Evolutionary conservation across 2,329 filamentous ascomycete genomes (phyloP).

Genomic region (Cladosporium halotolerans): DNA sequence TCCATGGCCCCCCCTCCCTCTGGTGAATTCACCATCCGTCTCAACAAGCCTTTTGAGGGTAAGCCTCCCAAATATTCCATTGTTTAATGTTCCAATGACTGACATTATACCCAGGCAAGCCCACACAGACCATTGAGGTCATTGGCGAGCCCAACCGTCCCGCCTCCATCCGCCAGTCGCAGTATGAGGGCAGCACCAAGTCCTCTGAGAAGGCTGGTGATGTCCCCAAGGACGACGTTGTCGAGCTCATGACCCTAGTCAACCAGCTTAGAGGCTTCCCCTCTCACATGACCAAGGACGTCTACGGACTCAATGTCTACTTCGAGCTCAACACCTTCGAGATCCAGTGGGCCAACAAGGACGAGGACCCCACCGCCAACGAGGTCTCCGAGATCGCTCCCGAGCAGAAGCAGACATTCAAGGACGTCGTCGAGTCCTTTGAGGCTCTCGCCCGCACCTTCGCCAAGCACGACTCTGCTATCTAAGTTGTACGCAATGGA

Average conservation of each 20-base stretch:
- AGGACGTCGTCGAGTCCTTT: conserved; percentile 37
- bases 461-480: conserved; percentile 35
- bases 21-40: conserved; percentile 30
- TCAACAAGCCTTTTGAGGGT: conserved; percentile 32
- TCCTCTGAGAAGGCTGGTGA: conserved; percentile 34
- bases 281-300: conserved; percentile 32
- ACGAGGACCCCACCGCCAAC: conserved; percentile 31
- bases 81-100: background rate
- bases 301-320: conserved; percentile 35
- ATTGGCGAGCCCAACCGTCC: conserved; percentile 37
- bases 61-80: background rate
- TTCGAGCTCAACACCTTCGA: conserved; percentile 38
- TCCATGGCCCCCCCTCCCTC: conserved; percentile 31
- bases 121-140: conserved; percentile 33
- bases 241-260: conserved; percentile 35
- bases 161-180: conserved; percentile 30
- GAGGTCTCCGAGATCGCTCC: conserved; percentile 29
- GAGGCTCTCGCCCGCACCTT: conserved; percentile 36
- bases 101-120: conserved; percentile 23
- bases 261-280: conserved; percentile 36
- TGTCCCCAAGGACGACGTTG: conserved; percentile 37
- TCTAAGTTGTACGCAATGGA: conserved; percentile 19
- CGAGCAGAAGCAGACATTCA: conserved; percentile 40
- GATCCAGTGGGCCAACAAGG: conserved; percentile 37
- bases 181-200: conserved; percentile 28